Percentiles rank a stretch among this genome's conserved stretches.
Evolutionary conservation across 2,329 filamentous ascomycete species (phyloP).

Genomic region (Calonectria ilicicola): DNA sequence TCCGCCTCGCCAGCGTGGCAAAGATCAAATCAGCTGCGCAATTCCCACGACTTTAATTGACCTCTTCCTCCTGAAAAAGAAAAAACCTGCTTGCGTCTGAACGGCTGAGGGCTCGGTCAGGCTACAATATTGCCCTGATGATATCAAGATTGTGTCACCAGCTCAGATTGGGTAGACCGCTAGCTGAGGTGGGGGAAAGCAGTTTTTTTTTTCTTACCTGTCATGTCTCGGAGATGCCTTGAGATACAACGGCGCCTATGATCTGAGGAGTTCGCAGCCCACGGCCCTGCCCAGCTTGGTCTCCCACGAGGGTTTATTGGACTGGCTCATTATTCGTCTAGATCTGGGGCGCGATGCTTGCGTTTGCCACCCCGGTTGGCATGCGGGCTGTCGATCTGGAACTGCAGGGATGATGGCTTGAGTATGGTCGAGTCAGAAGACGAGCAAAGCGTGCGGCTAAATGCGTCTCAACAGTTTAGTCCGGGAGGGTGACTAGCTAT

Average conservation of each 20-base stretch:
- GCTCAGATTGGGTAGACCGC: constrained; percentile 5
- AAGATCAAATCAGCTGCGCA: constrained; percentile 38
- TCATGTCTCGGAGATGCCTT: neutral
- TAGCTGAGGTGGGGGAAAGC: constrained; percentile 8
- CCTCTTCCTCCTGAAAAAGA: neutral
- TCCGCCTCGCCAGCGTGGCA: constrained; percentile 46
- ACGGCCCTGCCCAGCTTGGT: neutral
- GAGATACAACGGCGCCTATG: neutral
- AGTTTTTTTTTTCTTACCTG: neutral
- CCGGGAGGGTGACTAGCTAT: constrained; percentile 2
- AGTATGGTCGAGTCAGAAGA: constrained; percentile 9
- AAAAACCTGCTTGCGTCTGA: neutral
- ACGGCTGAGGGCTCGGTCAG: constrained; percentile 14
- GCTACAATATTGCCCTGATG: constrained; percentile 12
- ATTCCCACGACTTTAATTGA: constrained; percentile 29
- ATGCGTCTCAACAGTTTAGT: neutral
- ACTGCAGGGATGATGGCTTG: constrained; percentile 18
- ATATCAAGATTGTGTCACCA: constrained; percentile 3
- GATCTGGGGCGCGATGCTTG: constrained; percentile 20
- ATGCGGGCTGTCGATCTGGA: constrained; percentile 23
- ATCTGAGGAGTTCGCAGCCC: constrained; percentile 22
- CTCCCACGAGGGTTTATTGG: constrained; percentile 22
- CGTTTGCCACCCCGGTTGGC: constrained; percentile 18
- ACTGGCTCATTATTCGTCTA: constrained; percentile 11
- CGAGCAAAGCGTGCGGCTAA: constrained; percentile 10